Base-by-base conservation (phyloP, 192 early-diverging fungal species). In the Coemansia sp. region DNA sequence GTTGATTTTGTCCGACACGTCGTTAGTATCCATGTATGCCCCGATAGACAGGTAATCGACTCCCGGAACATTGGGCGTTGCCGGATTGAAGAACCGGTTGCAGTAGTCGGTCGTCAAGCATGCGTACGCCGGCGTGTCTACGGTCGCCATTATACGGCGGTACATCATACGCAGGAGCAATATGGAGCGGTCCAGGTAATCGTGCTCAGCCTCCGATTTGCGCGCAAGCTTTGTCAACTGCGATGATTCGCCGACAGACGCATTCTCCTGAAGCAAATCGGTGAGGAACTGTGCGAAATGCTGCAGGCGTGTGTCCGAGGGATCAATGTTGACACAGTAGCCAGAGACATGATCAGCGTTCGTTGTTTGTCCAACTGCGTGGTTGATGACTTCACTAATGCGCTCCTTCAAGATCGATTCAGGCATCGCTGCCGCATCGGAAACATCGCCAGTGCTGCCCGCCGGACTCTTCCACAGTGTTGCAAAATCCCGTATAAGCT, bases 41-140 rank as follows among this genome's bases (percentile, higher is more conserved):
- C 92, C 93, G 67, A 92, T 92, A 23, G 89, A 90, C 60, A 86
- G 87, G 77, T 98, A 98, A 15, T 87, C 83, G 2, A 95, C 90
- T 11, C 71, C 63, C 0, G 89, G 85, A 36, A 85, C 84, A 64
- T 98, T 83, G 2, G 92, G 93, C 0, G 94, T 96, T 36, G 89
- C 82, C 15, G 86, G 89, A 65, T 98, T 98, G 64, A 98, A 98
- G 38, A 87, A 74, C n/a, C 87, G 85, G 9, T 78, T 76, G 74
- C 92, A 94, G 65, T 90, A 98, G 40, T 92, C 91, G 2, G 89
- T 89, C 0, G 96, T 96, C 19, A 98, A 76, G 59, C 93, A 93
- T n/a, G 89, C 84, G 58, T 95, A 98, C 14, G 93, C 96, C 4
- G 93, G 93, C 19, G 90, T 89, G 58, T 98, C 93, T 35, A 98